Percentiles rank a stretch among this genome's conserved stretches.
phyloP scores from a whole-genome alignment of 768 basidiomycete genomes.

The Suillus americanus region DNA sequence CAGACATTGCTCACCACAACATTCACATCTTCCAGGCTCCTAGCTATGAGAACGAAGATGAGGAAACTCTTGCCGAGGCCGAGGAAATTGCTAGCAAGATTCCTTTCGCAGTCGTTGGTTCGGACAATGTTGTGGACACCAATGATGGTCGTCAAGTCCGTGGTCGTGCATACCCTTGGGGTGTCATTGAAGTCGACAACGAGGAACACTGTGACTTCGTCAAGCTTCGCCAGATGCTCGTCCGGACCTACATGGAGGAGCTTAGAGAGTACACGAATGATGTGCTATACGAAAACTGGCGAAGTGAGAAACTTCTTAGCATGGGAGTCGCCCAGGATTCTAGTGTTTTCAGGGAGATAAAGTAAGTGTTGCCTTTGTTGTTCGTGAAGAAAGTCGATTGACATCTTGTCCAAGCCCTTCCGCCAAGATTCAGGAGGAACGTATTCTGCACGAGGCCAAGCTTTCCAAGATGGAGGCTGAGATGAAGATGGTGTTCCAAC shows the following conservation, averaged over 20 bases:
- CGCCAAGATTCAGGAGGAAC: constrained; percentile 93
- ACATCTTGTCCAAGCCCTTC: constrained; percentile 67
- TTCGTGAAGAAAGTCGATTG: constrained; percentile 12
- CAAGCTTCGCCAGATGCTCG: constrained; percentile 98
- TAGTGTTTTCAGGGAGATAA: constrained; percentile 98
- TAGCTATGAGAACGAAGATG: constrained; percentile 96
- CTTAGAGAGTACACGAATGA: constrained; percentile 96
- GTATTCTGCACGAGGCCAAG: constrained; percentile 94
- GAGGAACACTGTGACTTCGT: constrained; percentile 99
- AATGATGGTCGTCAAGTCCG: constrained; percentile 91
- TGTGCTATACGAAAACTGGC: constrained; percentile 96
- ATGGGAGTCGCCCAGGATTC: constrained; percentile 99
- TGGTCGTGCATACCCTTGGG: constrained; percentile 97
- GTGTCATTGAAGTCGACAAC: constrained; percentile 98
- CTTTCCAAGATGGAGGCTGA: constrained; percentile 99
- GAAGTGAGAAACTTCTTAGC: constrained; percentile 91
- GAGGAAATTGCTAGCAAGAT: constrained; percentile 99
- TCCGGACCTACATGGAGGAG: constrained; percentile 99
- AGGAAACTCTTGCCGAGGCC: constrained; percentile 95
- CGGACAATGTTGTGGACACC: constrained; percentile 77
- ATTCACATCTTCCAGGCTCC: constrained; percentile 99
- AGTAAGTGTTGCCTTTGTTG: constrained; percentile 55
- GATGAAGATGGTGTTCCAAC: constrained; percentile 99
- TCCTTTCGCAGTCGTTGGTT: constrained; percentile 97
- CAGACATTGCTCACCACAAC: constrained; percentile 92